Base-by-base conservation (phyloP, 768 basidiomycete genomes). In the Boletus coccyginus region DNA sequence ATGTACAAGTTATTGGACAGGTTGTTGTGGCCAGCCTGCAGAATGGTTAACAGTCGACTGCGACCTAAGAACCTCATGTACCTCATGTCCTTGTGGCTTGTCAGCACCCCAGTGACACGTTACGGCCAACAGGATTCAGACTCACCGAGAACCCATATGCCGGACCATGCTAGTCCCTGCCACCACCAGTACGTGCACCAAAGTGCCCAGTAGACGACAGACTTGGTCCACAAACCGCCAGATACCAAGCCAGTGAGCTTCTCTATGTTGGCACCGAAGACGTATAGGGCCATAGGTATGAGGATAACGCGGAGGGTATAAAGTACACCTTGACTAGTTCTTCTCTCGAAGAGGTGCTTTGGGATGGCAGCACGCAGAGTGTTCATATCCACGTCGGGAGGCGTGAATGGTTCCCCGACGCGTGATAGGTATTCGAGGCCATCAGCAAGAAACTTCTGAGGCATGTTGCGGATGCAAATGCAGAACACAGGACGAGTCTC, bases 121-220 rank as follows among this genome's bases (percentile, higher is more conserved):
- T 14, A 17, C 4, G 14, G 32, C 14, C 33, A 17, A 38, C 32
- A n/a, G 7, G 3, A 32, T 5, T 19, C 47, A 48, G 24, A 9
- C 47, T 48, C 17, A 48, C 47, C 47, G 35, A 48, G 47, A 38
- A 48, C 47, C 47, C 47, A 48, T 16, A 48, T 2, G 13, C 47
- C 47, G 35, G 47, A 24, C 47, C 47, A 48, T 24, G 47, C 47
- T 16, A 48, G 35, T 27, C 47, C 47, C 13, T 48, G 47, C 47
- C 47, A 48, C 47, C 47, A 48, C 47, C 47, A 48, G 24, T 48
- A 48, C 8, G 47, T 27, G 47, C 35, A 48, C 47, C 47, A 48
- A 38, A 48, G 47, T 10, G 35, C 17, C 47, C 47, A 38, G 35
- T 36, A 17, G 24, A 19, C 19, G 9, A 27, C 16, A 24, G 35